Percentiles rank a stretch among this genome's conserved stretches.
Evolutionary conservation across 2,329 filamentous ascomycete genomes (phyloP).

Genomic region (Ophiostoma piceae): DNA sequence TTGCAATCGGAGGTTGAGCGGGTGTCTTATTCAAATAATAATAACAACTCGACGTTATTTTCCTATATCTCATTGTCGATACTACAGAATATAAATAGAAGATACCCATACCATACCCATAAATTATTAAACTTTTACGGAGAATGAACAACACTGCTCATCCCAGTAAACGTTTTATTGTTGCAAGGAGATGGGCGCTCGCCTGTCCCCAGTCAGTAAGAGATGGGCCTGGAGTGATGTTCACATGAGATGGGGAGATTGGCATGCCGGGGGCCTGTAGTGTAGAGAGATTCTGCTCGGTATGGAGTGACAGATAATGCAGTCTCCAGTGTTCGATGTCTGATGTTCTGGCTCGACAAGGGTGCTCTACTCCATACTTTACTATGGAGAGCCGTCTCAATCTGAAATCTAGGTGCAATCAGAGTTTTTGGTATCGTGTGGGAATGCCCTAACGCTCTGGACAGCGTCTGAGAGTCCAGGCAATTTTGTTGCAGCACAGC

Average conservation of each 20-base stretch:
- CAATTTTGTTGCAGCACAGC: constrained; percentile 14
- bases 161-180: constrained; percentile 12
- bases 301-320: background rate
- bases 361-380: background rate
- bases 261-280: background rate
- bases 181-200: constrained; percentile 1
- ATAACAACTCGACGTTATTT: no score
- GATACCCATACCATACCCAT: background rate
- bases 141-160: constrained; percentile 5
- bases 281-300: background rate
- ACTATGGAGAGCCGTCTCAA: background rate
- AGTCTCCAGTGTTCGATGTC: no score
- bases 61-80: no score
- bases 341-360: background rate
- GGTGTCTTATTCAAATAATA: background rate
- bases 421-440: background rate
- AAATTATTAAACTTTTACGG: constrained; percentile 1
- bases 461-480: background rate
- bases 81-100: background rate
- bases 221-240: background rate
- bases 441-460: background rate
- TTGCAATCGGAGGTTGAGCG: constrained; percentile 6
- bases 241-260: constrained; percentile 1
- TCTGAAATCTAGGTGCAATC: background rate
- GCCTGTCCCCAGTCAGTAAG: background rate